Evolutionary conservation across 139 green algal species (phyloP).

Genomic region (Chlorella sp.): DNA sequence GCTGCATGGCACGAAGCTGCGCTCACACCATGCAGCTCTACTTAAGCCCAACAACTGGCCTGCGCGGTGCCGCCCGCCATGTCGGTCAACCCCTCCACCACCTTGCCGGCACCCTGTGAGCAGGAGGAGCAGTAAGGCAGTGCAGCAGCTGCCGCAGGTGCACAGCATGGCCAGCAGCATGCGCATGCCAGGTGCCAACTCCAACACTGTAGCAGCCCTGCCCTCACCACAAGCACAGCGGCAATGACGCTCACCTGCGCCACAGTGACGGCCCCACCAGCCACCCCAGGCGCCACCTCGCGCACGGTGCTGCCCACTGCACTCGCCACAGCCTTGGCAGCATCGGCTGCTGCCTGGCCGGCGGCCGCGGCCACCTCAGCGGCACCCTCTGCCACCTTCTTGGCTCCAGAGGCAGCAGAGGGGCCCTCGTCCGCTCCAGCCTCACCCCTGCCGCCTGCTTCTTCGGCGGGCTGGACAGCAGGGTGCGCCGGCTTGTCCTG

Average conservation of each 20-base stretch:
- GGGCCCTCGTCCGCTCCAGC: background rate
- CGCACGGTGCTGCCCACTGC: background rate
- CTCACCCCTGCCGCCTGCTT: background rate
- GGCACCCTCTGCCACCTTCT: constrained; percentile 9
- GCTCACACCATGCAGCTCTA: background rate
- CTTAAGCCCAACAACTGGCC: background rate
- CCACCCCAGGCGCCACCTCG: background rate
- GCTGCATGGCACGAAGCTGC: background rate
- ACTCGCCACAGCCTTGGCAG: background rate
- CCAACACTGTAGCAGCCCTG: too few species aligned
- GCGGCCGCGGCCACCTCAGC: background rate
- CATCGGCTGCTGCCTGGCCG: background rate
- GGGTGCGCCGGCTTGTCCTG: background rate
- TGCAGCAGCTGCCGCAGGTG: background rate
- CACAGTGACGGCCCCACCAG: background rate
- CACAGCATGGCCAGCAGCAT: background rate
- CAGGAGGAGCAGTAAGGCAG: background rate
- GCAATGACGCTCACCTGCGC: background rate
- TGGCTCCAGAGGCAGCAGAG: background rate
- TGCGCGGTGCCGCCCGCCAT: background rate
- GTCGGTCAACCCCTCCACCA: background rate
- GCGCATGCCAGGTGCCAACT: too few species aligned
- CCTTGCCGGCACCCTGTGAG: background rate
- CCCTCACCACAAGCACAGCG: too few species aligned
- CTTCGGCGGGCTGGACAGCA: too few species aligned